These are phyloP conservation scores for Eucalyptus sideroxylon DNA, from an alignment of 345 rosid species.

Conservation along the genomic window DNA sequence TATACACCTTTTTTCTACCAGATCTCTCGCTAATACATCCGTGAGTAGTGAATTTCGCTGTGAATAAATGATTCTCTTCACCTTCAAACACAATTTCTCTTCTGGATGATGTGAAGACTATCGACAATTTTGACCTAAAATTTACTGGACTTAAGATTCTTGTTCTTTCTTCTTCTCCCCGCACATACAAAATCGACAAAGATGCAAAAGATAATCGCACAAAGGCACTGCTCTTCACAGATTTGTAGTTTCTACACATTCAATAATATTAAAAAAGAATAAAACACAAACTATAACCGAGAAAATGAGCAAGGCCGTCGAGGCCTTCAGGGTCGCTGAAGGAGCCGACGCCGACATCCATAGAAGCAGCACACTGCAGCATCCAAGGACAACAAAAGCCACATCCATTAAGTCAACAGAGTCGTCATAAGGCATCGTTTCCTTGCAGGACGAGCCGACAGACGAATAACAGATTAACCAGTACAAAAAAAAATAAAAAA, in stretches of 20 bases:
- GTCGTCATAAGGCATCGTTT: background rate
- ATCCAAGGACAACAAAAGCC: background rate
- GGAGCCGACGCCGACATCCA: constrained; percentile 74
- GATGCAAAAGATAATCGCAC: background rate
- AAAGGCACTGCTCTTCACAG: background rate
- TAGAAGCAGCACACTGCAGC: constrained; percentile 83
- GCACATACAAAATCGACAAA: background rate
- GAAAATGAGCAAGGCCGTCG: constrained; percentile 91
- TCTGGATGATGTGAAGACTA: background rate
- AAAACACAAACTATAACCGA: constrained; percentile 23
- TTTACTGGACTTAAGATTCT: background rate
- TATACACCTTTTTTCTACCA: background rate
- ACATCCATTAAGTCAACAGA: background rate
- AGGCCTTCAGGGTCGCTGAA: constrained; percentile 76
- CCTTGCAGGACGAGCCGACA: background rate
- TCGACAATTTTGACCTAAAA: background rate
- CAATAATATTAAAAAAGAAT: background rate
- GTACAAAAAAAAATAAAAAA: accelerated
- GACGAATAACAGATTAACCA: background rate
- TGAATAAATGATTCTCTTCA: background rate
- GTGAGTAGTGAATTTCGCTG: background rate
- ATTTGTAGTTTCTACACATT: background rate
- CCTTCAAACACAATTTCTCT: background rate
- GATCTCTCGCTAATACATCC: background rate
- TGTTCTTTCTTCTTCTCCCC: background rate